These are phyloP conservation scores for Lithospermum erythrorhizon DNA, from an alignment of 257 asterid genomes.

Conservation along the genomic window DNA sequence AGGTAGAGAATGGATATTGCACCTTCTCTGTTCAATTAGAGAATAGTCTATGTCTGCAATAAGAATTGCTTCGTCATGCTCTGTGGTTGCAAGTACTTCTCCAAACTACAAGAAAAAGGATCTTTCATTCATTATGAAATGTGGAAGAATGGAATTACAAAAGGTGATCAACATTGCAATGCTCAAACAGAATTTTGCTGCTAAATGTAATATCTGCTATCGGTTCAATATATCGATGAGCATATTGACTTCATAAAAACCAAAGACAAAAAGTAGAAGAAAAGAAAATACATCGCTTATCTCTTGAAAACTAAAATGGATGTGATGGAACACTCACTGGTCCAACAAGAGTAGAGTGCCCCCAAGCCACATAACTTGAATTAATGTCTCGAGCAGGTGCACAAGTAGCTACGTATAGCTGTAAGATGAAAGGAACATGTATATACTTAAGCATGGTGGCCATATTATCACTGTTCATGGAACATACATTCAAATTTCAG, in stretches of 20 bases:
- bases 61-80: constrained; percentile 62
- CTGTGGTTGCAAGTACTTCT: constrained; percentile 87
- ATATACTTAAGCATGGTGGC: background rate
- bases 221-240: background rate
- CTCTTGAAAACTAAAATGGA: constrained; percentile 1
- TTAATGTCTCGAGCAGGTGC: constrained; percentile 73
- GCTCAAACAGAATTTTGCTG: too few relatives aligned
- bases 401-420: constrained; percentile 86
- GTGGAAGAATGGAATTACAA: background rate
- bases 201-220: background rate
- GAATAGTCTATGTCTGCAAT: constrained; percentile 80
- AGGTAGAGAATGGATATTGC: constrained; percentile 5
- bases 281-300: background rate
- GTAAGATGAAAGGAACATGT: constrained; percentile 16
- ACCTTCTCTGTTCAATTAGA: constrained; percentile 74
- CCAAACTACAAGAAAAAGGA: constrained; percentile 59
- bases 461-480: background rate
- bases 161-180: too few relatives aligned
- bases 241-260: background rate
- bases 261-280: background rate
- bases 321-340: constrained; percentile 43
- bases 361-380: constrained; percentile 83
- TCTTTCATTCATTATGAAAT: constrained; percentile 4
- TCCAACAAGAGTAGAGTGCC: constrained; percentile 90
- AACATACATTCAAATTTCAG: background rate